A percentile compares a stretch with the other conserved stretches of the same genome.
Evolutionary conservation across 1,139 yeast species (phyloP).

Genomic region (Chernovozyma sophiae-reginae): DNA sequence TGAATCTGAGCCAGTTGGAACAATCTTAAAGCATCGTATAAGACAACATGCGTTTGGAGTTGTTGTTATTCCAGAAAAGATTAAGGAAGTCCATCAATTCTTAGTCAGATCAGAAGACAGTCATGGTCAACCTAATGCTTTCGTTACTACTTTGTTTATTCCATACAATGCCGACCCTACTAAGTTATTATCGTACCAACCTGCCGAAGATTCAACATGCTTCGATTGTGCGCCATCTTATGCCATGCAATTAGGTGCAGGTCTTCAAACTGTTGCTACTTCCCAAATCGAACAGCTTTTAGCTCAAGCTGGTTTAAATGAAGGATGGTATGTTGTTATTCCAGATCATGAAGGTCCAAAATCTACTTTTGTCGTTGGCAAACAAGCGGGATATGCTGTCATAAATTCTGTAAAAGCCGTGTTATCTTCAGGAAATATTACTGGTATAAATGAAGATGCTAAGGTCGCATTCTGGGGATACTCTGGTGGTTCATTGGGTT

Average conservation of each 20-base stretch:
- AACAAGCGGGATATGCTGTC: slow-evolving; percentile 10
- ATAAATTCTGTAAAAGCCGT: slow-evolving; percentile 10
- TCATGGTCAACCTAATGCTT: slow-evolving; percentile 14
- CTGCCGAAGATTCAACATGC: slow-evolving; percentile 17
- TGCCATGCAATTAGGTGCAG: slow-evolving; percentile 7
- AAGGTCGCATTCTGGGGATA: slow-evolving; percentile 18
- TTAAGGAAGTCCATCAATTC: slow-evolving; percentile 6
- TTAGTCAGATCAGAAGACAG: slow-evolving; percentile 7
- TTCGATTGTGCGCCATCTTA: slow-evolving; percentile 13
- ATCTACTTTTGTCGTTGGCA: slow-evolving; percentile 10
- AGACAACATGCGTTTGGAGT: neutral
- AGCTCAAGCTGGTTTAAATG: slow-evolving; percentile 5
- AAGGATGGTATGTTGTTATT: slow-evolving; percentile 11
- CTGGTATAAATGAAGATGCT: slow-evolving; percentile 15
- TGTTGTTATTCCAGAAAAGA: slow-evolving; percentile 4
- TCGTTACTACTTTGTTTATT: slow-evolving; percentile 17
- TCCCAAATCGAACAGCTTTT: slow-evolving; percentile 20
- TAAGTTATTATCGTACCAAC: slow-evolving; percentile 15
- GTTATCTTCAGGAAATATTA: slow-evolving; percentile 11
- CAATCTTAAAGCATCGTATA: slow-evolving; percentile 7
- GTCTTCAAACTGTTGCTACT: slow-evolving; percentile 8
- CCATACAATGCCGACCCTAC: slow-evolving; percentile 17
- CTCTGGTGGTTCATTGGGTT: slow-evolving; percentile 21
- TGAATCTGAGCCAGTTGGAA: slow-evolving; percentile 6
- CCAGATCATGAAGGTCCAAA: slow-evolving; percentile 13